phyloP scores from a whole-genome alignment of 352 stramenopile species.

The Phytophthora hybrid region DNA sequence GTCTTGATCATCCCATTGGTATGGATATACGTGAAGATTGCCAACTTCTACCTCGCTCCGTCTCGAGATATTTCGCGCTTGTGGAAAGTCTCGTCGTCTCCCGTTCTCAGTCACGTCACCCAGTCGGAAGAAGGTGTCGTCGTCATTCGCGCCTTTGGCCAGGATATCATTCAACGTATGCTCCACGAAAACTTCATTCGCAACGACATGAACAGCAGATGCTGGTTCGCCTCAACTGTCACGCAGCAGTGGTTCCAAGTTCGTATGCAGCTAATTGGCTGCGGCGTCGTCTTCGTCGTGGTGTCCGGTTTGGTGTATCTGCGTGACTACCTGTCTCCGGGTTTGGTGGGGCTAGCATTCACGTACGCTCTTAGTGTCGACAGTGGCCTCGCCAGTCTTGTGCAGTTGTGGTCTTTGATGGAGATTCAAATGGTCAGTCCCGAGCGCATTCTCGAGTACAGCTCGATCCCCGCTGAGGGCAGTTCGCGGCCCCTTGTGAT shows the following conservation, averaged over 20 bases:
- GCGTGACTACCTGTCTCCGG: slow-evolving; percentile 45
- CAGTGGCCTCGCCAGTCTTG: slow-evolving; percentile 73
- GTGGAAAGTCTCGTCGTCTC: slow-evolving; percentile 45
- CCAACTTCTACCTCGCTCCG: slow-evolving; percentile 44
- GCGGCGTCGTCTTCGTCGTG: slow-evolving; percentile 44
- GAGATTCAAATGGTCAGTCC: slow-evolving; percentile 57
- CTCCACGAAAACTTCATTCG: slow-evolving; percentile 37
- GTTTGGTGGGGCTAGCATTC: slow-evolving; percentile 85
- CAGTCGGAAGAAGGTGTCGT: slow-evolving; percentile 44
- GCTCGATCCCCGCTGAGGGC: slow-evolving; percentile 37
- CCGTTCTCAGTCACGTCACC: slow-evolving; percentile 48
- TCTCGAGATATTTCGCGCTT: slow-evolving; percentile 53
- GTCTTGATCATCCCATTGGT: slow-evolving; percentile 81
- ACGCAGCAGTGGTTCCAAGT: slow-evolving; percentile 53
- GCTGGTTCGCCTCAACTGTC: slow-evolving; percentile 39
- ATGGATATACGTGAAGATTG: slow-evolving; percentile 77
- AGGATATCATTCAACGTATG: slow-evolving; percentile 24
- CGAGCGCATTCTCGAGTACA: slow-evolving; percentile 58
- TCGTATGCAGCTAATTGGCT: slow-evolving; percentile 56
- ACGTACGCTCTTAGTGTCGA: slow-evolving; percentile 89
- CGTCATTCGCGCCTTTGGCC: slow-evolving; percentile 51
- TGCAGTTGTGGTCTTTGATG: slow-evolving; percentile 34
- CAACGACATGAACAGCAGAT: slow-evolving; percentile 43
- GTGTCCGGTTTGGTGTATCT: slow-evolving; percentile 52
- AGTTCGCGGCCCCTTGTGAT: slow-evolving; percentile 22